Base-by-base conservation (phyloP, 1,139 yeast genomes). In the Kodamaea plutei region DNA sequence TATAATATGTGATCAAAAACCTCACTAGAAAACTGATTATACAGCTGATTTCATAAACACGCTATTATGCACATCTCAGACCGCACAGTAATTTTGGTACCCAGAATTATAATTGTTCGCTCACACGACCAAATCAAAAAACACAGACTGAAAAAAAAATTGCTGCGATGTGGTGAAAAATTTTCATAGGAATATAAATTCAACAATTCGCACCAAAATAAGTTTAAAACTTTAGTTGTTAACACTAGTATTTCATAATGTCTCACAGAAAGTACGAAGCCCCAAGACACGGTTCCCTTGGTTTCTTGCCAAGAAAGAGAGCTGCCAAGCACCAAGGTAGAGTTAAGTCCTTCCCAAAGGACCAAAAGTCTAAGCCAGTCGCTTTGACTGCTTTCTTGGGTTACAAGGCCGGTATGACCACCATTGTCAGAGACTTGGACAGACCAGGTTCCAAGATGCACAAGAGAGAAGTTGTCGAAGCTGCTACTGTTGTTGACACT, bases 381-480 rank as follows among this genome's bases (percentile, higher is more conserved):
- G 95, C 95, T 69, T 80, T 93, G 72, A 91, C 98, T 56, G 96
- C 98, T 56, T 91, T 91, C 93, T 82, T 91, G 61, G 98, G 98
- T 77, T 82, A 82, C 84, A 89, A 91, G 82, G 98, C 98, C 56
- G 98, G 98, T 85, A 91, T 91, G 98, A 83, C 98, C 76, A 91
- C 98, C 75, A 87, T 88, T 61, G 98, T 91, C 64, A 89, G 98
- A 80, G 98, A 91, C 78, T 84, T 91, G 68, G 97, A 91, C 88
- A 87, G 97, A 79, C 98, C 98, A 75, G 98, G 98, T 69, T 91
- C 98, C 68, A 91, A 91, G 83, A 88, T 89, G 96, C 96, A 91
- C 96, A 91, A 91, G 93, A 91, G 97, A 76, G 98, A 91, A 79
- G 79, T 91, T 59, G 98, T 91, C 53, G 98, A 91, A 79, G 97